Base-by-base conservation (phyloP, 305 asterid genomes). In the Rubia tinctorum region DNA sequence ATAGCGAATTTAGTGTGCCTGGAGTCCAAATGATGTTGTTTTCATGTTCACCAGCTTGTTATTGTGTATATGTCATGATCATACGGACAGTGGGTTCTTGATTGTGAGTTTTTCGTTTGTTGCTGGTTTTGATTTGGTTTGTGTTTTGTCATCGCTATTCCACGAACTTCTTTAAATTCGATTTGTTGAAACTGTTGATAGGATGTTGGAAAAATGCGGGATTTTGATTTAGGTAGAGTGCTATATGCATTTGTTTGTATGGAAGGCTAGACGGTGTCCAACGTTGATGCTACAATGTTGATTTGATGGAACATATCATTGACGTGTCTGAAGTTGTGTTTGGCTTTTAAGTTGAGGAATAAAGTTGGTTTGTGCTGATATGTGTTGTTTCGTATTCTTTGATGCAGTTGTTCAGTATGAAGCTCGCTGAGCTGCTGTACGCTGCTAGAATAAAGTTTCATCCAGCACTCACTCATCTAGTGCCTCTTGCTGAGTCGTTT, bases 401-500 rank as follows among this genome's bases (percentile, higher is more conserved):
- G 64, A 42, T 84, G 88, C 88, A 87, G 88, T 85, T 87, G 92
- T 87, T 65, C 90, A 85, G 79, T 84, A 84, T 64, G 90, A 87
- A 79, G 92, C 90, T 25, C 90, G 92, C 66, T 87, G 80, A 69
- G 25, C 68, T 25, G 60, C 61, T n/a, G 18, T 71, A n/a, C n/a
- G n/a, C n/a, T n/a, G 44, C 67, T 5, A 15, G 53, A 25, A 7
- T 47, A 12, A 44, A 49, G 7, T 39, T n/a, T 8, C 13, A 10
- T 11, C 58, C 45, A 15, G 11, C 17, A 43, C 34, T 71, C 17
- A 37, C 43, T 49, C 66, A 43, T 40, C 37, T 59, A 23, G 59
- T 73, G 59, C 70, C 60, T 43, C 49, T 27, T 15, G 3, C 13
- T 4, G 12, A 9, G 30, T 59, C 14, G 18, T 17, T 40, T 71